A percentile compares a stretch with the other conserved stretches of the same genome.
phyloP scores from a whole-genome alignment of 306 rosid species.

The Rosa persica region DNA sequence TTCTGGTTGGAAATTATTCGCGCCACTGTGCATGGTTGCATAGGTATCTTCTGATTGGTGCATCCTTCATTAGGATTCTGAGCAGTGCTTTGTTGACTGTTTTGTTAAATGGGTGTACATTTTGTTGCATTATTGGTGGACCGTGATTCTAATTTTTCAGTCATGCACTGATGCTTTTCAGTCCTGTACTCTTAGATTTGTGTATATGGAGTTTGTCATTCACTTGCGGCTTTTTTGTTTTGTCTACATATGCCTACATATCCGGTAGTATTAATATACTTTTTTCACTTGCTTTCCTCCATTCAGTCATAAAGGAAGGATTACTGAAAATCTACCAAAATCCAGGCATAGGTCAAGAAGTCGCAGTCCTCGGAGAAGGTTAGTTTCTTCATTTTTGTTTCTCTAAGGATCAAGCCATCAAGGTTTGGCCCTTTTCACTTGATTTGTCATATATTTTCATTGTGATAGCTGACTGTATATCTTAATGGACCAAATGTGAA shows the following conservation, averaged over 20 bases:
- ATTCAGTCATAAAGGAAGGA: conserved; percentile 75
- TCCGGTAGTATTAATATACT: not conserved
- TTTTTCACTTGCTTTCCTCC: not conserved
- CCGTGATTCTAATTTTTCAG: not conserved
- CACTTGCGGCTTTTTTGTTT: not conserved
- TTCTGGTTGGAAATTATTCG: not conserved
- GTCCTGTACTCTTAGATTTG: not conserved
- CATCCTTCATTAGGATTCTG: not conserved
- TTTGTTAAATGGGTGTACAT: not conserved
- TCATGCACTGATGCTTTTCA: not conserved
- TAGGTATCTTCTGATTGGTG: not conserved
- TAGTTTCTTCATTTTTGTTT: not conserved
- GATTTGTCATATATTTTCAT: not conserved
- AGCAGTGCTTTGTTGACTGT: not conserved
- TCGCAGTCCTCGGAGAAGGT: conserved; percentile 81
- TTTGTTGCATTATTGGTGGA: not conserved
- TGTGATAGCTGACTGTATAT: not conserved
- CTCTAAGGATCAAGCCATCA: not conserved
- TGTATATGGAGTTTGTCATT: not conserved
- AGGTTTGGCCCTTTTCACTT: not conserved
- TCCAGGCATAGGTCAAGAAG: conserved; percentile 66
- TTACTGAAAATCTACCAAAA: conserved; percentile 51
- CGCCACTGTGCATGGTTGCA: not conserved
- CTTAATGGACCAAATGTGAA: not conserved
- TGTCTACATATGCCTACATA: not conserved